These are phyloP conservation scores for Stachybotrys chlorohalonatus DNA, from an alignment of 2,329 filamentous ascomycete genomes.

Conservation along the genomic window DNA sequence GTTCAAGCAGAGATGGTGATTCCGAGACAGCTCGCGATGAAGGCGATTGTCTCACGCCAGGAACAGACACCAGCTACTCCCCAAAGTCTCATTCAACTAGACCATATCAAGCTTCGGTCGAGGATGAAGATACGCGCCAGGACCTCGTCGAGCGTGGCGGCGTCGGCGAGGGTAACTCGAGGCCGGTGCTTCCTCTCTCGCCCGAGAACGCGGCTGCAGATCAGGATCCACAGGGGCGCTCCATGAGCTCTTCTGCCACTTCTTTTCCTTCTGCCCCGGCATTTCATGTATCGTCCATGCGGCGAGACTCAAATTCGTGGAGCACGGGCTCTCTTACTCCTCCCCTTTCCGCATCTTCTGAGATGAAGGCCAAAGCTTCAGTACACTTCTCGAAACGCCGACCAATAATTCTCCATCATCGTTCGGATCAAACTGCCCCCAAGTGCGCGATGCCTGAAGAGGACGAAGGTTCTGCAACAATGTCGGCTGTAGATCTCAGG, in stretches of 20 bases:
- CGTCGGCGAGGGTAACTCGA: neutral
- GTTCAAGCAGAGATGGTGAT: neutral
- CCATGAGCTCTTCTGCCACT: neutral
- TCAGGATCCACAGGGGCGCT: neutral
- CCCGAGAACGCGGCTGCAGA: neutral
- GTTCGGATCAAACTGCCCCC: neutral
- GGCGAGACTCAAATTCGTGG: conserved; percentile 3
- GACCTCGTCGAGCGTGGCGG: neutral
- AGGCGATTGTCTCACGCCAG: conserved; percentile 5
- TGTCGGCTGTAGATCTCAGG: conserved; percentile 52
- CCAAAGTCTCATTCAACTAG: conserved; percentile 1
- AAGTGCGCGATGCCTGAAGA: conserved; percentile 1
- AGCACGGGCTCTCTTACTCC: neutral
- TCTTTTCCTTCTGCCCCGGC: conserved; percentile 3
- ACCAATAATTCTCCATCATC: conserved; percentile 15
- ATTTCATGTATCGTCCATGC: conserved; percentile 6
- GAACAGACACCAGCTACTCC: conserved; percentile 7
- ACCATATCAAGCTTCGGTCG: conserved; percentile 9
- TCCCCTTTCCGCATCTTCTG: conserved; percentile 2
- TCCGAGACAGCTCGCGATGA: neutral
- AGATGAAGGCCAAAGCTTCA: conserved; percentile 12
- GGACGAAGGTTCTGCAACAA: neutral
- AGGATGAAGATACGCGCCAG: conserved; percentile 6
- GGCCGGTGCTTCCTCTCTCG: neutral
- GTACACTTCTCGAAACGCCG: conserved; percentile 21